Evolutionary conservation across 371 early-diverging fungal species (phyloP).

Genomic region (Phascolomyces articulosus): DNA sequence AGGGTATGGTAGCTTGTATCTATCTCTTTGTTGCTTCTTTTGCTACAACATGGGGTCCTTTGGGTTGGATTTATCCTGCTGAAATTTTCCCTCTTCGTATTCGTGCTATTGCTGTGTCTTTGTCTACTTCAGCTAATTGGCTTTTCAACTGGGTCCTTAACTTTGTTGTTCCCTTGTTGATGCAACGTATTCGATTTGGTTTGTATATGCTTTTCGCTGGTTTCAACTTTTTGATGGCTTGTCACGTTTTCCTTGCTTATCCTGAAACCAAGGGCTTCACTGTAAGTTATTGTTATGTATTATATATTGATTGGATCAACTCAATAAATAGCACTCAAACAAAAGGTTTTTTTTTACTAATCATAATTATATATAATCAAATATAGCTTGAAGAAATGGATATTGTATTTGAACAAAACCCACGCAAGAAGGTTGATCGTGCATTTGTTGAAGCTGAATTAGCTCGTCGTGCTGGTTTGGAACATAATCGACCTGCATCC

Average conservation of each 20-base stretch:
- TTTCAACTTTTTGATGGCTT: conserved; percentile 61
- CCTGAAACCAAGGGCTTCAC: conserved; percentile 64
- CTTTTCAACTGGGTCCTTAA: conserved; percentile 71
- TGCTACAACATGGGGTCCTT: conserved; percentile 88
- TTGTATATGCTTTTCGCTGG: conserved; percentile 69
- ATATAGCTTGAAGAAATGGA: conserved; percentile 45
- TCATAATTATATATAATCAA: too few relatives aligned
- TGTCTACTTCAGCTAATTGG: conserved; percentile 91
- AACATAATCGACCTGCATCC: not conserved
- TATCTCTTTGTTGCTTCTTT: conserved; percentile 75
- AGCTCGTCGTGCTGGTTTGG: conserved; percentile 12
- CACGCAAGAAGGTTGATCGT: conserved; percentile 32
- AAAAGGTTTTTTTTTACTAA: too few relatives aligned
- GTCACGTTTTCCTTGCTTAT: conserved; percentile 64
- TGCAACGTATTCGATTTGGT: conserved; percentile 63
- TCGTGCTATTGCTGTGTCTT: conserved; percentile 77
- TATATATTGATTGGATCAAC: too few relatives aligned
- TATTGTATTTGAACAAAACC: conserved; percentile 31
- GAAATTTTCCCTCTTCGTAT: conserved; percentile 81
- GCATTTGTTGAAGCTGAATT: conserved; percentile 27
- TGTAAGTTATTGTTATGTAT: too few relatives aligned
- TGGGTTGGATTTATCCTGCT: conserved; percentile 90
- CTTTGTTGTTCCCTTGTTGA: conserved; percentile 60
- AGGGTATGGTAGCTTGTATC: conserved; percentile 60
- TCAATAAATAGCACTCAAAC: too few relatives aligned